Conservation (phyloP, 2,329 filamentous ascomycete genomes). For the Lasiodiplodia gonubiensis region DNA sequence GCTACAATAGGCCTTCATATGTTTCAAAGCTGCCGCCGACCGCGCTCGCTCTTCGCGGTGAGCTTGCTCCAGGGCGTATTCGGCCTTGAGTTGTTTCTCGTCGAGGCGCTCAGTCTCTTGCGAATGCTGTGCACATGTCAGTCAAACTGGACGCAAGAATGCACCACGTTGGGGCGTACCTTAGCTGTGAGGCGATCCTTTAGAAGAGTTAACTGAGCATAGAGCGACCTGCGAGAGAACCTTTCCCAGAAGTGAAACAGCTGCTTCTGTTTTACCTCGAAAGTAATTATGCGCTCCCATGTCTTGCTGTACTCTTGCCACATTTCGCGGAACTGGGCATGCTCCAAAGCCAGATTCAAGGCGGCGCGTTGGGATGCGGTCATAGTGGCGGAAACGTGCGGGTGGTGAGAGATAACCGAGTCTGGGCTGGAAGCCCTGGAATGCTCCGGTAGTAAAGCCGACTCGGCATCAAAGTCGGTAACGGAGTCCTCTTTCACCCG, state of each 20-base stretch:
- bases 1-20: constrained; percentile 56
- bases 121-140: constrained; percentile 39
- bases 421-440: constrained; percentile 24
- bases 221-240: constrained; percentile 24
- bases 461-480: constrained; percentile 19
- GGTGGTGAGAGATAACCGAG: constrained; percentile 23
- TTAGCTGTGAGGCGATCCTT: constrained; percentile 6
- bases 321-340: constrained; percentile 12
- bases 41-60: constrained; percentile 52
- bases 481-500: constrained; percentile 24
- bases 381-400: not conserved
- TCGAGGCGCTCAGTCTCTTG: constrained; percentile 50
- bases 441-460: constrained; percentile 15
- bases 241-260: constrained; percentile 19
- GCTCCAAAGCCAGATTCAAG: constrained; percentile 20
- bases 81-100: constrained; percentile 51
- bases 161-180: not conserved
- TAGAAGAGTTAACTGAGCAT: not conserved
- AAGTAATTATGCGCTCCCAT: constrained; percentile 19
- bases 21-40: constrained; percentile 52
- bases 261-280: constrained; percentile 26
- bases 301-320: constrained; percentile 23
- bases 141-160: not conserved
- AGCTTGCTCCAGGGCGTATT: constrained; percentile 49
- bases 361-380: constrained; percentile 14